A percentile compares a stretch with the other conserved stretches of the same genome.
phyloP scores from a whole-genome alignment of 331 rosid genomes.

The Dryas integrifolia region DNA sequence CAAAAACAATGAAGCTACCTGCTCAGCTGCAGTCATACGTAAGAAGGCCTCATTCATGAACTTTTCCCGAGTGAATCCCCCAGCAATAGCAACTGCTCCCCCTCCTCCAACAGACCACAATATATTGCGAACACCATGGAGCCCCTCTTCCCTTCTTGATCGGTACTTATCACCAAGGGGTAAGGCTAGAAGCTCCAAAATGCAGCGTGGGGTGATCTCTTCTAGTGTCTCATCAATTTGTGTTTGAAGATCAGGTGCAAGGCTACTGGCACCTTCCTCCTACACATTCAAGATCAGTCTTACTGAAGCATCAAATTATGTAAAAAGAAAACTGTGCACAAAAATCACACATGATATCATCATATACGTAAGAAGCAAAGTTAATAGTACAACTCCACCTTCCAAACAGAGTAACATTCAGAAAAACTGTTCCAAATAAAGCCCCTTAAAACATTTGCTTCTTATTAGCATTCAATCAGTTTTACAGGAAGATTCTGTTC shows the following conservation, averaged over 20 bases:
- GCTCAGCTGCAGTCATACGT: constrained; percentile 91
- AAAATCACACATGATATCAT: too few relatives aligned
- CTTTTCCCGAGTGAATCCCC: constrained; percentile 89
- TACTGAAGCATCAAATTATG: constrained; percentile 2
- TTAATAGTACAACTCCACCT: too few relatives aligned
- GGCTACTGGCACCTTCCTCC: constrained; percentile 98
- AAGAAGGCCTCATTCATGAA: constrained; percentile 79
- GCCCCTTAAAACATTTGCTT: too few relatives aligned
- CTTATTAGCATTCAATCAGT: too few relatives aligned
- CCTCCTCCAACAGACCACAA: constrained; percentile 98
- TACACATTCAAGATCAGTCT: constrained; percentile 29
- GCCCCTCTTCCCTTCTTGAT: constrained; percentile 77
- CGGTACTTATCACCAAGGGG: constrained; percentile 62
- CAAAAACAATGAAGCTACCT: constrained; percentile 42
- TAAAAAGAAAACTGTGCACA: too few relatives aligned
- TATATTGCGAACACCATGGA: constrained; percentile 84
- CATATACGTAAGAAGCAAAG: too few relatives aligned
- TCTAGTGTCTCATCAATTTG: constrained; percentile 97
- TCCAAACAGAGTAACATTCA: too few relatives aligned
- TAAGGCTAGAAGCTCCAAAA: constrained; percentile 82
- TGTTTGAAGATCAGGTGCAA: constrained; percentile 86
- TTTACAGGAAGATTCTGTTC: too few relatives aligned
- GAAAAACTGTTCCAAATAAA: too few relatives aligned
- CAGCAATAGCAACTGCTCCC: constrained; percentile 92
- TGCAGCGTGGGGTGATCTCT: constrained; percentile 89